Percentiles rank a stretch among this genome's conserved stretches.
phyloP scores from a whole-genome alignment of 225 moss, liverwort and hornwort species.

The Pleurozium schreberi region DNA sequence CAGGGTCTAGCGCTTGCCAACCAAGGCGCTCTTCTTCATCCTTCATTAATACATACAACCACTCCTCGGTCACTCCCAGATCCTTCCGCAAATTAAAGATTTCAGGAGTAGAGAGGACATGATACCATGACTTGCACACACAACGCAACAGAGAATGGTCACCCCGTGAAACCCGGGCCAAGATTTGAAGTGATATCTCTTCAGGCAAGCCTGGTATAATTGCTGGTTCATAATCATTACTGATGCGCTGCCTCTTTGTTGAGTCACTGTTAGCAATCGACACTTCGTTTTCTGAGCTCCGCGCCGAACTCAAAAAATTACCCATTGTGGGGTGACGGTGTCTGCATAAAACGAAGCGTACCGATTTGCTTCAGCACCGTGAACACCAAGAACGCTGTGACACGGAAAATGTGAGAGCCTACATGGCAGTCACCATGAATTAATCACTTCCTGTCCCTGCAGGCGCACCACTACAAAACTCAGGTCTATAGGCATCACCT shows the following conservation, averaged over 20 bases:
- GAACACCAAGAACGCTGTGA: neutral
- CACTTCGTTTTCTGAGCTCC: conserved; percentile 39
- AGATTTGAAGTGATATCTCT: conserved; percentile 73
- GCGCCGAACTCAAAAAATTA: conserved; percentile 59
- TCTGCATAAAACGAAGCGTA: neutral
- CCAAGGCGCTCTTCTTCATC: conserved; percentile 78
- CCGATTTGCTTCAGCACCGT: neutral
- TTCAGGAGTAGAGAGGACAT: conserved; percentile 60
- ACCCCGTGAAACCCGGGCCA: conserved; percentile 71
- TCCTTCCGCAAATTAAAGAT: conserved; percentile 84
- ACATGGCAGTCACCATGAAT: neutral
- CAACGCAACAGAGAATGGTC: conserved; percentile 57
- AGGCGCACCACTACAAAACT: neutral
- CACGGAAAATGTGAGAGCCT: neutral
- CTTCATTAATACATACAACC: conserved; percentile 94
- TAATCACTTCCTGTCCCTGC: neutral
- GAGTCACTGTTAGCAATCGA: conserved; percentile 30
- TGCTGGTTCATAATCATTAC: conserved; percentile 44
- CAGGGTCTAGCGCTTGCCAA: conserved; percentile 88
- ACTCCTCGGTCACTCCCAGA: conserved; percentile 83
- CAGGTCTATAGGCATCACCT: neutral
- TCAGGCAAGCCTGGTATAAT: conserved; percentile 89
- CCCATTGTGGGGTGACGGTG: conserved; percentile 30
- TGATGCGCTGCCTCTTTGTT: conserved; percentile 73
- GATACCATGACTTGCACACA: conserved; percentile 76